A percentile compares a stretch with the other conserved stretches of the same genome.
Conservation (phyloP, 192 early-diverging fungal species). For the Backusella mclennaniae region DNA sequence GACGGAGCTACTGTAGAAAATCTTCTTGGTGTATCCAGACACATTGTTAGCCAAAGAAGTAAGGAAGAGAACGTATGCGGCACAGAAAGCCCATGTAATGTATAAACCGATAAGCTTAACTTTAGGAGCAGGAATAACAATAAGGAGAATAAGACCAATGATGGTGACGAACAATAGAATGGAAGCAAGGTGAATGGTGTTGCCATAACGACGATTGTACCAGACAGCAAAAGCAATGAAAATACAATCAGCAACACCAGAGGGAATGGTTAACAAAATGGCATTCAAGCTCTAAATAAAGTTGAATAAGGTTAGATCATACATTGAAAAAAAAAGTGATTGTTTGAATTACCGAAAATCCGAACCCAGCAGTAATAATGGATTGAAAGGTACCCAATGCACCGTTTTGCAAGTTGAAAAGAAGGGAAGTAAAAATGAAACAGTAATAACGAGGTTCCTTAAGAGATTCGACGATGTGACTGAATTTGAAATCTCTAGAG, state of each 20-base stretch:
- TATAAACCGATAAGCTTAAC: slow-evolving; percentile 29
- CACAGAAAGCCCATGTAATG: slow-evolving; percentile 16
- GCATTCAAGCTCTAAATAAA: slow-evolving; percentile 22
- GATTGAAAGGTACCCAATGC: slow-evolving; percentile 19
- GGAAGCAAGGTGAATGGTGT: slow-evolving; percentile 15
- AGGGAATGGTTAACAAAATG: slow-evolving; percentile 21
- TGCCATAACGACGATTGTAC: slow-evolving; percentile 23
- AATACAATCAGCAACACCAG: slow-evolving; percentile 18
- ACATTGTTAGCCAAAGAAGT: slow-evolving; percentile 26
- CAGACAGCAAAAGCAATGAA: slow-evolving; percentile 19
- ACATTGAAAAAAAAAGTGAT: not conserved
- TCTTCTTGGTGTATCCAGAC: slow-evolving; percentile 32
- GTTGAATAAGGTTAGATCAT: not conserved
- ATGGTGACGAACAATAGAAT: slow-evolving; percentile 5
- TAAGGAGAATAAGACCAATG: slow-evolving; percentile 28
- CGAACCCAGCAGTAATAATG: slow-evolving; percentile 23
- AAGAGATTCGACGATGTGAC: slow-evolving; percentile 26
- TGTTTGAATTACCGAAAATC: slow-evolving; percentile 24
- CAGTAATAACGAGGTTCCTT: slow-evolving; percentile 23
- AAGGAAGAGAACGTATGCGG: slow-evolving; percentile 21
- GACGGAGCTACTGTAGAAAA: slow-evolving; percentile 16
- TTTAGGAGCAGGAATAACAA: slow-evolving; percentile 15
- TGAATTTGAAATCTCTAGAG: slow-evolving; percentile 15
- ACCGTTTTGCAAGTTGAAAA: slow-evolving; percentile 29
- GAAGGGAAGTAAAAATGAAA: slow-evolving; percentile 16